Percentiles rank a stretch among this genome's conserved stretches.
These are phyloP conservation scores for Paracoccidioides lutzii DNA, from an alignment of 2,329 filamentous ascomycete genomes.

Conservation along the genomic window DNA sequence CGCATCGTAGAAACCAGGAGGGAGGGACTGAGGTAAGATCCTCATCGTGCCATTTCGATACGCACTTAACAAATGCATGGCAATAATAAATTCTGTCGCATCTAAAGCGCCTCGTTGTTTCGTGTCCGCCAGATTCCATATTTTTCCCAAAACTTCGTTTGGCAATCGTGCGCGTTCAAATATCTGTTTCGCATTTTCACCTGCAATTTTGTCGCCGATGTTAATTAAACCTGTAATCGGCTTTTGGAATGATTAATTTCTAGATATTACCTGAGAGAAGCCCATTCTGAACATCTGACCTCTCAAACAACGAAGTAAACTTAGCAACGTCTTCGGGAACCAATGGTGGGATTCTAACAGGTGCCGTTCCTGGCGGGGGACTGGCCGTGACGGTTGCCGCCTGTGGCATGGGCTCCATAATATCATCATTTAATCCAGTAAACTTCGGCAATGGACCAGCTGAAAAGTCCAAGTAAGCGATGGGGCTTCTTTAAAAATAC, in stretches of 20 bases:
- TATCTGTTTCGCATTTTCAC: constrained; percentile 80
- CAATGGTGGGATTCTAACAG: constrained; percentile 77
- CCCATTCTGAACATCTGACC: constrained; percentile 65
- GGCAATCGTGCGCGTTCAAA: constrained; percentile 87
- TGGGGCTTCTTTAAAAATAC: not conserved
- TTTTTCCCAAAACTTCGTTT: constrained; percentile 81
- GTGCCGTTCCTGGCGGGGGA: constrained; percentile 38
- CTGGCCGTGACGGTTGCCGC: constrained; percentile 44
- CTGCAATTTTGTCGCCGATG: constrained; percentile 27
- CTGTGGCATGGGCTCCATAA: constrained; percentile 31
- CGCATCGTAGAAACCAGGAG: constrained; percentile 78
- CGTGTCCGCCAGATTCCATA: constrained; percentile 91
- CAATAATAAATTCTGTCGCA: constrained; percentile 87
- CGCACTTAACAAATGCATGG: constrained; percentile 91
- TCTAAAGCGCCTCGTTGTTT: constrained; percentile 82
- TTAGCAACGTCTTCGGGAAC: constrained; percentile 79
- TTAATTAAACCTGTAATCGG: not conserved
- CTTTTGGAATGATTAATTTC: not conserved
- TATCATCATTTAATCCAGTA: constrained; percentile 53
- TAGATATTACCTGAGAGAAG: constrained; percentile 50
- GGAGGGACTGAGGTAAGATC: constrained; percentile 65
- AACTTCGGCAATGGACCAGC: constrained; percentile 84
- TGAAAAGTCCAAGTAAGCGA: constrained; percentile 9
- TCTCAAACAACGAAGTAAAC: constrained; percentile 81
- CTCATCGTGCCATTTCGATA: constrained; percentile 75